Base-by-base conservation (phyloP, 2,329 filamentous ascomycete species). In the Cordyceps javanica region DNA sequence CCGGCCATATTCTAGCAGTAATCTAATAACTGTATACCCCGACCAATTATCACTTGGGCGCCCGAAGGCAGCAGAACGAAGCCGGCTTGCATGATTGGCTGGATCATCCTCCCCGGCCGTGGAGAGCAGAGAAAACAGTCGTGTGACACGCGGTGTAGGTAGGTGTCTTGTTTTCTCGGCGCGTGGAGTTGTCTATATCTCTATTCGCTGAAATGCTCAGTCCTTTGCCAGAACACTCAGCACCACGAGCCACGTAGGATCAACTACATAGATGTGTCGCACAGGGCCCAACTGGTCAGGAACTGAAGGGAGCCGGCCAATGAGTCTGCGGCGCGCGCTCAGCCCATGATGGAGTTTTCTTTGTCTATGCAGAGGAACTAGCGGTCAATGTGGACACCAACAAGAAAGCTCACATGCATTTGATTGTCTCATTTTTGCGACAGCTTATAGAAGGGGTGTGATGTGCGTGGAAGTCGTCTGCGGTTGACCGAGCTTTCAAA, bases 231-330 rank as follows among this genome's bases (percentile, higher is more conserved):
- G 9, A 10, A 53, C 32, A 14, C 34, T 30, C 19, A 26, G 19
- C 16, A 28, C 14, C 30, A 19, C 13, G 32, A 28, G 53, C 42
- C 53, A 55, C 53, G 53, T 55, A 48, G 25, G 23, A 21, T 48
- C 32, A 48, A 55, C 41, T 48, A 39, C 44, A 48, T 46, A 55
- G 42, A 48, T 55, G 51, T 34, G 53, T 55, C 53, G 32, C 53
- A 55, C 53, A 48, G 26, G 21, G 25, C 49, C 36, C 9, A 9
- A 41, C 21, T 41, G 49, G 51, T 23, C 41, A 39, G 28, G 41
- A 39, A 55, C 38, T 39, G 53, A 16, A 25, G 36, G 11, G 8
- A 30, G 28, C n/a, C 13, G 39, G 51, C 39, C 41, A 36, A 34
- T 44, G 28, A 19, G 25, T 53, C 9, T 10, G n/a, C 36, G 21